These are phyloP conservation scores for Rhynchospora pubera DNA, from an alignment of 176 grass and related monocot species.

Conservation along the genomic window DNA sequence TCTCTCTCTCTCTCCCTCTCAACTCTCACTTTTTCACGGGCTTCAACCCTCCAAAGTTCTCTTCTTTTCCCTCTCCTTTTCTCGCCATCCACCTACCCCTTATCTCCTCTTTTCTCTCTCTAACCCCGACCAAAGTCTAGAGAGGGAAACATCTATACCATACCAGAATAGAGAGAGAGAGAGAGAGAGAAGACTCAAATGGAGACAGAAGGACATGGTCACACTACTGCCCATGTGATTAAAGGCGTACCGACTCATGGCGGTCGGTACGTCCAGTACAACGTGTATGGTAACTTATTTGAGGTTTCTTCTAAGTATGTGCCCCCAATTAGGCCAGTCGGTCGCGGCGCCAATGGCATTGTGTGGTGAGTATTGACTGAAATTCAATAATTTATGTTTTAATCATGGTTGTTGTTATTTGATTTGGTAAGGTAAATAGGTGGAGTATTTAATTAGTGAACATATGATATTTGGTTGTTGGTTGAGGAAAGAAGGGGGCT, in stretches of 20 bases:
- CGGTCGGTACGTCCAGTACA: conserved; percentile 96
- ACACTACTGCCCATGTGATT: conserved; percentile 37
- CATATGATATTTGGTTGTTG: not conserved
- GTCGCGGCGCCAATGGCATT: conserved; percentile 88
- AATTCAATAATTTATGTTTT: not conserved
- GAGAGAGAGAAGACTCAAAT: conserved; percentile 6
- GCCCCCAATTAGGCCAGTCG: conserved; percentile 79
- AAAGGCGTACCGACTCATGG: conserved; percentile 71
- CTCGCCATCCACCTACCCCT: conserved; percentile 37
- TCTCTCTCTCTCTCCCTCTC: conserved; percentile 12
- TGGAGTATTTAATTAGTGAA: not conserved
- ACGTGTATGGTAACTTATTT: conserved; percentile 86
- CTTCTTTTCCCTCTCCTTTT: conserved; percentile 44
- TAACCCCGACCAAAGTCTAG: conserved; percentile 1
- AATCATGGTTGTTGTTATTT: not conserved
- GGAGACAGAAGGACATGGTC: conserved; percentile 26
- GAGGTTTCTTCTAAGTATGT: conserved; percentile 95
- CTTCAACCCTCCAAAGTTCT: conserved; percentile 47
- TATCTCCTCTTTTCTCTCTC: conserved; percentile 43
- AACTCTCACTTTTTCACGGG: conserved; percentile 54
- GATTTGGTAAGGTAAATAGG: not conserved
- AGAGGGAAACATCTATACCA: conserved; percentile 23
- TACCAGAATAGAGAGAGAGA: conserved; percentile 24
- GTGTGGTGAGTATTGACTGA: conserved; percentile 49
- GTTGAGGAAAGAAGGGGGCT: not conserved